Evolutionary conservation across 371 early-diverging fungal genomes (phyloP).

Genomic region (Syncephalastrum racemosum): DNA sequence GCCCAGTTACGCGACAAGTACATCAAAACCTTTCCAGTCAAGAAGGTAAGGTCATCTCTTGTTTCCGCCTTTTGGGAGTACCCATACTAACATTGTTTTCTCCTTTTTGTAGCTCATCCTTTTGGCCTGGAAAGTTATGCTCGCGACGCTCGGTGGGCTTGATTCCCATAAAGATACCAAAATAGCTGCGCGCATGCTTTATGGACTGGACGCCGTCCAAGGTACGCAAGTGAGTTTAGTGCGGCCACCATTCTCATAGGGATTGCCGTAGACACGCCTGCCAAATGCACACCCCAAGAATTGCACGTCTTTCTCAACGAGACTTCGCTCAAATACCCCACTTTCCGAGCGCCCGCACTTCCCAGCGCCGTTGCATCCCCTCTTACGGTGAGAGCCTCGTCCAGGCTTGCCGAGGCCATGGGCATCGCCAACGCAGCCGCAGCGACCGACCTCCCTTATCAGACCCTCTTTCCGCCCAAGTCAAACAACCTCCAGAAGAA

Average conservation of each 20-base stretch:
- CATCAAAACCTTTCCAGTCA: constrained; percentile 75
- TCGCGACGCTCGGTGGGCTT: constrained; percentile 61
- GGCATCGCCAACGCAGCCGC: constrained; percentile 29
- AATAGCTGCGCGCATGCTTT: constrained; percentile 36
- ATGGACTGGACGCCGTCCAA: constrained; percentile 41
- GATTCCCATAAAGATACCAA: constrained; percentile 50
- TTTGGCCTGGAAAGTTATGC: constrained; percentile 66
- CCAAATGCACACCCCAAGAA: constrained; percentile 71
- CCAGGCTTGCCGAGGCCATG: constrained; percentile 31
- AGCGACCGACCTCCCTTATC: constrained; percentile 37
- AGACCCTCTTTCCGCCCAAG: constrained; percentile 47
- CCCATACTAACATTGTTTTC: neutral
- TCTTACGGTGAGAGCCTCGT: constrained; percentile 16
- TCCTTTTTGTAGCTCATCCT: constrained; percentile 54
- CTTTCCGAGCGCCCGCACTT: constrained; percentile 44
- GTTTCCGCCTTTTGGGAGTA: too few relatives aligned
- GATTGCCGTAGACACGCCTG: constrained; percentile 21
- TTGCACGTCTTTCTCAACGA: constrained; percentile 58
- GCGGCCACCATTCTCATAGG: neutral
- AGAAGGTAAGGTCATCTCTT: constrained; percentile 56
- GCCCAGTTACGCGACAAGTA: constrained; percentile 70
- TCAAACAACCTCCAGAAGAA: constrained; percentile 13
- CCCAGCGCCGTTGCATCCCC: constrained; percentile 11
- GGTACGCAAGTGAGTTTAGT: neutral
- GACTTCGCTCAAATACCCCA: constrained; percentile 52